Evolutionary conservation across 805 yeast species (phyloP).

Genomic region (Metahyphopichia silvanorum): DNA sequence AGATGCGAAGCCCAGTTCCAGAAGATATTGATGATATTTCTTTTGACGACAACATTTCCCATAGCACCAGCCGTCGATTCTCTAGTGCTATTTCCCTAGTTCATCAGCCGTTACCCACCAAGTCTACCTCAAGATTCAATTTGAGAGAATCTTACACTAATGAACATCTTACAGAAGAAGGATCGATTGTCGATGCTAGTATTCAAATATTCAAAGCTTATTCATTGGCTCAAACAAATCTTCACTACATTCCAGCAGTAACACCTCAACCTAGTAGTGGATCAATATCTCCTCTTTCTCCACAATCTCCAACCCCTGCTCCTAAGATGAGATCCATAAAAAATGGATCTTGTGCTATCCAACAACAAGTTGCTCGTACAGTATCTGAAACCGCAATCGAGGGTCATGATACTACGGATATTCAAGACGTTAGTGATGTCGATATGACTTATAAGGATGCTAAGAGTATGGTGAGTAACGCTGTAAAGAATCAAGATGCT

Average conservation of each 20-base stretch:
- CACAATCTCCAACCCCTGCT: neutral
- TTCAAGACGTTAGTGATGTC: no score
- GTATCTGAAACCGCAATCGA: no score
- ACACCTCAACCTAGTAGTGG: neutral
- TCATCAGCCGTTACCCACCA: no score
- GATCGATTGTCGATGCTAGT: conserved; percentile 10
- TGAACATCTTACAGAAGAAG: conserved; percentile 8
- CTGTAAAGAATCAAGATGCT: no score
- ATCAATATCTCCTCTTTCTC: neutral
- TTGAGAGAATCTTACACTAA: conserved; percentile 2
- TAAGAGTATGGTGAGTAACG: no score
- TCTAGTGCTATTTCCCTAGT: no score
- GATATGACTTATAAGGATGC: no score
- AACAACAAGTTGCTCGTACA: no score
- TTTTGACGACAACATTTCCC: conserved; percentile 1
- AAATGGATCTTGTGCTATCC: neutral
- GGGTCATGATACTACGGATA: no score
- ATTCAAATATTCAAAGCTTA: conserved; percentile 12
- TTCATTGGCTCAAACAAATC: conserved; percentile 2
- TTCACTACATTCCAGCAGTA: conserved; percentile 1
- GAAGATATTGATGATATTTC: conserved; percentile 1
- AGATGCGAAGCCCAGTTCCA: neutral
- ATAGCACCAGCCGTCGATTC: conserved; percentile 1
- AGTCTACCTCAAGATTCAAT: neutral
- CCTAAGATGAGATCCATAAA: neutral